Conservation (phyloP, 2,329 filamentous ascomycete species). For the Scleromitrula shiraiana region DNA sequence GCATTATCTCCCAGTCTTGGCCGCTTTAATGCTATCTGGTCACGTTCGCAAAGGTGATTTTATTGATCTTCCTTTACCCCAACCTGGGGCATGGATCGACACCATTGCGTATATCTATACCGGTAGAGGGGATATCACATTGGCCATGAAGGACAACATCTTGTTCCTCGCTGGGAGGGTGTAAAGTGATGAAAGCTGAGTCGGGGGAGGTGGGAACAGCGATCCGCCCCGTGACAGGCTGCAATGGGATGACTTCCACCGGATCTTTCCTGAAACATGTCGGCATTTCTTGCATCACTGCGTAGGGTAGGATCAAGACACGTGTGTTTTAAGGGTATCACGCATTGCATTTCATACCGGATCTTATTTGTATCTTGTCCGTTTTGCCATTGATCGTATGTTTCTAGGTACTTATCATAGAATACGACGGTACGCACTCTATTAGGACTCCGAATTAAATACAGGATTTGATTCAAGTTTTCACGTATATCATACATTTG, state of each 20-base stretch:
- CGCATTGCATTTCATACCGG: slow-evolving; percentile 1
- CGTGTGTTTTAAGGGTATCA: slow-evolving; percentile 3
- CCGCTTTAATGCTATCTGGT: slow-evolving; percentile 46
- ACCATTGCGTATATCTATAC: slow-evolving; percentile 50
- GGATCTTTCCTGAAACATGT: neutral
- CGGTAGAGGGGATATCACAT: slow-evolving; percentile 38
- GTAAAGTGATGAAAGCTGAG: neutral
- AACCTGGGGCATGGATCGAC: slow-evolving; percentile 47
- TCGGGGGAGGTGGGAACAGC: neutral
- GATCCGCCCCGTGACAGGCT: slow-evolving; percentile 1
- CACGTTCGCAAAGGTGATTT: slow-evolving; percentile 44
- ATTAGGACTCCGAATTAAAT: neutral
- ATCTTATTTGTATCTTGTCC: neutral
- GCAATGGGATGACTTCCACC: neutral
- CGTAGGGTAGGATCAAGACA: neutral
- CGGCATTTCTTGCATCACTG: slow-evolving; percentile 4
- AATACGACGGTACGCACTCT: slow-evolving; percentile 6
- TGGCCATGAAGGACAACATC: slow-evolving; percentile 44
- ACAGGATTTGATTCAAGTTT: neutral
- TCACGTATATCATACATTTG: neutral
- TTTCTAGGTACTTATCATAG: no score
- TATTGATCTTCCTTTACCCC: slow-evolving; percentile 50
- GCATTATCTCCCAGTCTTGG: slow-evolving; percentile 44
- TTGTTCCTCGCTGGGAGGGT: slow-evolving; percentile 43
- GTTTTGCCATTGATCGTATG: neutral